Conservation (phyloP, 352 stramenopile genomes). For the Pythium guiyangense region DNA sequence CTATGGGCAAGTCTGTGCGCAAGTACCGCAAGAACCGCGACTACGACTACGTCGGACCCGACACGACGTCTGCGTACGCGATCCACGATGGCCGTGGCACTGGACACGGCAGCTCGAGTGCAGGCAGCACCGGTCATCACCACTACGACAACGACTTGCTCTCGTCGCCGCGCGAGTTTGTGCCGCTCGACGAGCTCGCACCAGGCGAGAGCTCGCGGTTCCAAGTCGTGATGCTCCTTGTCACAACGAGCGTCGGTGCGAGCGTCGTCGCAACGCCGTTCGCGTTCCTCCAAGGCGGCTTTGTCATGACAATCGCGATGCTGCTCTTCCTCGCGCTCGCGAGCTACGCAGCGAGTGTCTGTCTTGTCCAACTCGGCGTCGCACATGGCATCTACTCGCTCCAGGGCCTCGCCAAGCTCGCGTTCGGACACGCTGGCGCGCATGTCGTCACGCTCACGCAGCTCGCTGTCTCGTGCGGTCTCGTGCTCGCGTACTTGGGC, state of each 20-base stretch:
- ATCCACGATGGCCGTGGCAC: constrained; percentile 31
- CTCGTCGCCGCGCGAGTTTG: constrained; percentile 32
- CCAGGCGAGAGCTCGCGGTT: constrained; percentile 29
- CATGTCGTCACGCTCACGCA: constrained; percentile 27
- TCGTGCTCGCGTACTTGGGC: constrained; percentile 34
- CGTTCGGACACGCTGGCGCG: constrained; percentile 28
- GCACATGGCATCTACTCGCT: constrained; percentile 50
- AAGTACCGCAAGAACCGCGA: constrained; percentile 34
- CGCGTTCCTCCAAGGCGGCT: constrained; percentile 38
- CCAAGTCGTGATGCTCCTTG: constrained; percentile 27
- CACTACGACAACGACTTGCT: constrained; percentile 38
- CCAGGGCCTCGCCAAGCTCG: constrained; percentile 39
- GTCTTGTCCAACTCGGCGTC: constrained; percentile 41
- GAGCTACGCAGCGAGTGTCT: constrained; percentile 21
- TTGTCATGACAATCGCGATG: constrained; percentile 34
- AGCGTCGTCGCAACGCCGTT: constrained; percentile 33
- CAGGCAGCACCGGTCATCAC: neutral
- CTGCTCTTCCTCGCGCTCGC: constrained; percentile 27
- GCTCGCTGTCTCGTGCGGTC: constrained; percentile 27
- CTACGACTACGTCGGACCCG: constrained; percentile 20
- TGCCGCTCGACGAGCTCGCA: constrained; percentile 36
- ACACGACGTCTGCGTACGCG: constrained; percentile 26
- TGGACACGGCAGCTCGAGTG: constrained; percentile 1
- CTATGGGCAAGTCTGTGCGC: constrained; percentile 36
- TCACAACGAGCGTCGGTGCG: constrained; percentile 27